Conservation (phyloP, 331 rosid species). For the Saraca asoca region DNA sequence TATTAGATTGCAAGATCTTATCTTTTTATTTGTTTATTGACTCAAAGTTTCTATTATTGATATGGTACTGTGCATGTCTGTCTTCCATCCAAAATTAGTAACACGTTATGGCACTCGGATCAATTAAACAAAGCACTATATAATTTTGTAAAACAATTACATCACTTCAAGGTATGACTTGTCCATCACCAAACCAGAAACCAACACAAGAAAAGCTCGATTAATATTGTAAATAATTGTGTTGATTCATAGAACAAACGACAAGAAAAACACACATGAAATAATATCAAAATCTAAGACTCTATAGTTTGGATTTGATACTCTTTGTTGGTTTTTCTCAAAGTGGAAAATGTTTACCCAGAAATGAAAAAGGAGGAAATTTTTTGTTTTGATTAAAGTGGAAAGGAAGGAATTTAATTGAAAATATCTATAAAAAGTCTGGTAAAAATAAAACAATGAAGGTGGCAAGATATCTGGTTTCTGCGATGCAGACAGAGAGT, state of each 20-base stretch:
- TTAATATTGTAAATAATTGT: no score
- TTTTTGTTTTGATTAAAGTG: not conserved
- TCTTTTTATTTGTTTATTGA: constrained; percentile 28
- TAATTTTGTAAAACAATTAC: constrained; percentile 16
- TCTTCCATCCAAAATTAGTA: not conserved
- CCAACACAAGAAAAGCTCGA: no score
- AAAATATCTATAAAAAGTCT: no score
- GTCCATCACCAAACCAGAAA: not conserved
- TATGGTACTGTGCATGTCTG: constrained; percentile 17
- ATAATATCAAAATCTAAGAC: no score
- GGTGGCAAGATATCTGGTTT: constrained; percentile 9
- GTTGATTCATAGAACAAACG: no score
- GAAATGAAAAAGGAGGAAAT: not conserved
- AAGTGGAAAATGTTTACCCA: not conserved
- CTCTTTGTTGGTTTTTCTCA: not conserved
- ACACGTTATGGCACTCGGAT: not conserved
- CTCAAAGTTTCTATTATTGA: constrained; percentile 42
- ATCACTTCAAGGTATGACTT: not conserved
- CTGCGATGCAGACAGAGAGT: constrained; percentile 36
- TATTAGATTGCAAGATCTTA: constrained; percentile 36
- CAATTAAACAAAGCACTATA: constrained; percentile 10
- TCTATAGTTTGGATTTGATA: not conserved
- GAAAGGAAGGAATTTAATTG: no score
- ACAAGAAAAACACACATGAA: no score
- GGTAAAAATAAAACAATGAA: no score